Evolutionary conservation across 2,329 filamentous ascomycete genomes (phyloP), one percentile per base, ranked within the genome.

Genomic region (Cladorrhinum sp.): DNA sequence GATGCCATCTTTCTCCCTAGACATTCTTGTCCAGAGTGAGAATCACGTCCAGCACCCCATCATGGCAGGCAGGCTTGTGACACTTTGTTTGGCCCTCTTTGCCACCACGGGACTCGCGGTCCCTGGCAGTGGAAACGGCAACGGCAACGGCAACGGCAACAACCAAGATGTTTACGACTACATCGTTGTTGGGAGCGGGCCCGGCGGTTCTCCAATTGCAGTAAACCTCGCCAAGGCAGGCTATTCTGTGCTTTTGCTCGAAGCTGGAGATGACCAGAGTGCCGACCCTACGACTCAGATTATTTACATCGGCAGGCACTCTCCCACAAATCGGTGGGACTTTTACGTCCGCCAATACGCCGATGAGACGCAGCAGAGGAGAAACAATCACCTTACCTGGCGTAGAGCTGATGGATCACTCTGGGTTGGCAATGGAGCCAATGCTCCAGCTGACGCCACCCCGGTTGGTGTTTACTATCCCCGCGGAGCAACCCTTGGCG

Each of bases 321-420:
- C 16, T 55, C 60, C 21, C 73, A 80, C 66, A 72, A 75, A 55
- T 18, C 18, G 53, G 58, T 86, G 82, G 84, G 79, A 82, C 69
- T 86, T 81, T 71, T 86, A 78, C 62, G 81, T 85, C 56, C 76
- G 78, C 57, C 82, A 85, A 70, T 83, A 82, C 66, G 71, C 75
- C 5, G 77, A 85, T 65, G 53, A 55, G 5, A 46, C 36, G 70
- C 80, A 55, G 71, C 71, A 14, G 74, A 78, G 24, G 79, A 82
- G 63, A 73, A 74, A 79, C 64, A 73, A 75, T 30, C 81, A 85
- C 68, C 80, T 81, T 65, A 79, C 79, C 9, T 86, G 82, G 69
- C 68, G 74, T 12, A 64, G 68, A n/a, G 62, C 71, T 1, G 65
- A 73, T 9, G 61, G 66, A 5, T 62, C 51, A 2, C 71, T 66